These are phyloP conservation scores for Polyporus arcularius DNA, from an alignment of 768 basidiomycete genomes.

Conservation along the genomic window DNA sequence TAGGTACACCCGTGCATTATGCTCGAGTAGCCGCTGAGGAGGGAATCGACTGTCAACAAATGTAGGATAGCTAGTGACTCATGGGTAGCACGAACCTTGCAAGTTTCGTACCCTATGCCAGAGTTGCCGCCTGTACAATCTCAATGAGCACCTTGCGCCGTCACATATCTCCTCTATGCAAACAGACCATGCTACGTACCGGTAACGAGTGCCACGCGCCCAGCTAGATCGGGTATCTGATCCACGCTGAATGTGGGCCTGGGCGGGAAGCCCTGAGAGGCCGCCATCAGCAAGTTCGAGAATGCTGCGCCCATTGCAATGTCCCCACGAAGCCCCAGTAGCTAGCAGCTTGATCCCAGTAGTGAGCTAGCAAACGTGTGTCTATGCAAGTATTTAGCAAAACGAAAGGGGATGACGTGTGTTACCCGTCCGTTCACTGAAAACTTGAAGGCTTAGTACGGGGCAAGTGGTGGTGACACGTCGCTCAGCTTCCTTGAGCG, in stretches of 20 bases:
- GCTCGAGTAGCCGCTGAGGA: constrained; percentile 48
- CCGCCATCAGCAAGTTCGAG: constrained; percentile 26
- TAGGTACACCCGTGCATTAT: constrained; percentile 70
- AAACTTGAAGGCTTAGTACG: too few relatives aligned
- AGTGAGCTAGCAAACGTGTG: too few relatives aligned
- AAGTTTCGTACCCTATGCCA: constrained; percentile 61
- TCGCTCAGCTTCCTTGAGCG: too few relatives aligned
- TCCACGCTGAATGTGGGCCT: constrained; percentile 14
- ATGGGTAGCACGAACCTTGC: constrained; percentile 31
- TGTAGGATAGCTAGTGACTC: too few relatives aligned
- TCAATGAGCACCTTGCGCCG: background rate
- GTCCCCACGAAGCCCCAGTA: too few relatives aligned
- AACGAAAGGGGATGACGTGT: too few relatives aligned
- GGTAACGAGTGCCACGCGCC: constrained; percentile 38
- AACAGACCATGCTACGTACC: constrained; percentile 18
- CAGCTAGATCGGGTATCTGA: constrained; percentile 46
- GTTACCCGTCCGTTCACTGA: too few relatives aligned
- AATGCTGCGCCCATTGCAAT: background rate
- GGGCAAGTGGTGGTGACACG: too few relatives aligned
- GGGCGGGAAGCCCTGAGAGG: constrained; percentile 7
- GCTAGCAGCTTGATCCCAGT: too few relatives aligned
- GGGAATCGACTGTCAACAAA: too few relatives aligned
- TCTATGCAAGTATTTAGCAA: too few relatives aligned
- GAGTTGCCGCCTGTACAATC: constrained; percentile 26
- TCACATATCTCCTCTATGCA: background rate